Conservation (phyloP, 1,284 basidiomycete species). For the Somion occarium region DNA sequence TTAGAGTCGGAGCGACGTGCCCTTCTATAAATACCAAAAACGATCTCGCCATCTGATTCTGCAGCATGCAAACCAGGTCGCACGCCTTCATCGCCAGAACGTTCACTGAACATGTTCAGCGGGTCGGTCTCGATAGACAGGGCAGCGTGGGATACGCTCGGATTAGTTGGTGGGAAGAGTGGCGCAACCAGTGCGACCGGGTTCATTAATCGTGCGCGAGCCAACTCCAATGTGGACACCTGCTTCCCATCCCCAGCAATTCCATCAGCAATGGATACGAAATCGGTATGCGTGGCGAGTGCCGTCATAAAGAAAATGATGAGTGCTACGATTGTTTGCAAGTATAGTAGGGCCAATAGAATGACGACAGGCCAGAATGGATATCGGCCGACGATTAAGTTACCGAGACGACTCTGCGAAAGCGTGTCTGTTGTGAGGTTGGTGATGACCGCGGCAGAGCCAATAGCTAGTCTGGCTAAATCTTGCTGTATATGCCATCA, state of each 20-base stretch:
- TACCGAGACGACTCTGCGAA: background rate
- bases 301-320: background rate
- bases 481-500: background rate
- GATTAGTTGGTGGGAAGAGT: background rate
- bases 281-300: background rate
- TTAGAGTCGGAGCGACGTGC: no score
- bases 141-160: background rate
- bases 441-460: background rate
- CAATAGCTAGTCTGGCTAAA: background rate
- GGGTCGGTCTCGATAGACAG: background rate
- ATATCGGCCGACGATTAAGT: background rate
- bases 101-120: background rate
- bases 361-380: background rate
- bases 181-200: background rate
- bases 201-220: background rate
- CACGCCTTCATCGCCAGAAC: background rate
- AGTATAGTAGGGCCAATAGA: background rate
- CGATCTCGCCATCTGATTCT: background rate
- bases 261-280: background rate
- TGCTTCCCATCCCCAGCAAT: background rate
- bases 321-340: background rate
- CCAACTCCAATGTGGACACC: background rate
- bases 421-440: background rate
- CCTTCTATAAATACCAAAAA: no score
- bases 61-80: background rate